These are phyloP conservation scores for Hymenochaete sp. DNA, from an alignment of 1,284 basidiomycete genomes.

Conservation along the genomic window DNA sequence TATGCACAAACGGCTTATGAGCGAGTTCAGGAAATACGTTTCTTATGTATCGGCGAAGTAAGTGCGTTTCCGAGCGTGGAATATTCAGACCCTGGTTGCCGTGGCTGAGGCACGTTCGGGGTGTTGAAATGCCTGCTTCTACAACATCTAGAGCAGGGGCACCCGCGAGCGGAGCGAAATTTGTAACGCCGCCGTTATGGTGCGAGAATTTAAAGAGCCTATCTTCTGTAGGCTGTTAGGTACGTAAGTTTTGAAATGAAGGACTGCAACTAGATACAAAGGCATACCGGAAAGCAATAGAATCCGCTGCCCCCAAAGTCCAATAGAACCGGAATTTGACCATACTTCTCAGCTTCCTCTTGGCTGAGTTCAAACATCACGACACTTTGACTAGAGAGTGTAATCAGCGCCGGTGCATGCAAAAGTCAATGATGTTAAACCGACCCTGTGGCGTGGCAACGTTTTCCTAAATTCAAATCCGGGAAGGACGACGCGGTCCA, in stretches of 20 bases:
- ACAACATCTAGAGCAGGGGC: slow-evolving; percentile 2
- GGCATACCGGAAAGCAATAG: slow-evolving; percentile 68
- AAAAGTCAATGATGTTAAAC: slow-evolving; percentile 19
- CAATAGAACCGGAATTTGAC: slow-evolving; percentile 60
- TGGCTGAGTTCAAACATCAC: slow-evolving; percentile 65
- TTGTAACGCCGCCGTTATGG: slow-evolving; percentile 58
- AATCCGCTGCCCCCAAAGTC: slow-evolving; percentile 57
- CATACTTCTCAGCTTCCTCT: slow-evolving; percentile 59
- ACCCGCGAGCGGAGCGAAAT: slow-evolving; percentile 27
- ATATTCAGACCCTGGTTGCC: slow-evolving; percentile 52
- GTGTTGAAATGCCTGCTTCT: slow-evolving; percentile 42
- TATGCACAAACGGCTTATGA: slow-evolving; percentile 53
- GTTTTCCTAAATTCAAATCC: slow-evolving; percentile 38
- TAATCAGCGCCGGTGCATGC: neutral
- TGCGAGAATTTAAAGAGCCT: slow-evolving; percentile 69
- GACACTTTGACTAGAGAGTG: slow-evolving; percentile 55
- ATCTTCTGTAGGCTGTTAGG: slow-evolving; percentile 53
- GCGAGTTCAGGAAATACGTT: slow-evolving; percentile 66
- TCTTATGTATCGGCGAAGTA: slow-evolving; percentile 45
- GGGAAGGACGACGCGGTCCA: slow-evolving; percentile 81
- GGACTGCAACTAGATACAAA: neutral
- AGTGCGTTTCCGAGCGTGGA: slow-evolving; percentile 43
- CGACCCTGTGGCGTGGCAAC: slow-evolving; percentile 64
- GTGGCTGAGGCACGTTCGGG: slow-evolving; percentile 52
- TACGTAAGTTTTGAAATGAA: neutral